Base-by-base conservation (phyloP, 2,329 filamentous ascomycete species). In the Colletotrichum sp. region DNA sequence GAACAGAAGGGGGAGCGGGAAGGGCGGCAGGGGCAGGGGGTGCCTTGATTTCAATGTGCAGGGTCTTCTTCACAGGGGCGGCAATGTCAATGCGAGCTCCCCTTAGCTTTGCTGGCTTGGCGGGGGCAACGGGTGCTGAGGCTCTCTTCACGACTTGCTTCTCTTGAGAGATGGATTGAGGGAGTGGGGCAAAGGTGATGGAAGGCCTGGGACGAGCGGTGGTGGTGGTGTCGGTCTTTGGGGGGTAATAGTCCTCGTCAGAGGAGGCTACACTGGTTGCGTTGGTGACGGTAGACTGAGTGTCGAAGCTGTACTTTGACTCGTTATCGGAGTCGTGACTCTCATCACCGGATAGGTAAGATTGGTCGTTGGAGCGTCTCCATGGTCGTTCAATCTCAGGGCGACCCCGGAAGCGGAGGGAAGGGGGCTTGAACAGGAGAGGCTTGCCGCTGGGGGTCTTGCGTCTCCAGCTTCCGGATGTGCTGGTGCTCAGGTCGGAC, bases 211-310 rank as follows among this genome's bases (percentile, higher is more conserved):
- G 61, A 5, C 73, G 73, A 32, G 64, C 44, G 27, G 69, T 32
- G 39, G 69, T 61, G 15, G 34, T 48, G 15, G 69, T 55, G 25
- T 57, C 57, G 16, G 73, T 57, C 48, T 75, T 77, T 44, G 22
- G 59, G 69, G 69, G 68, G 39, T 32, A 72, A 13, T 63, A 55
- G 6, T 75, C 52, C 12, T 75, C 73, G 8, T 67, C 71, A 15
- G 71, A 71, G 6, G 71, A 71, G 3, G 71, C 73, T 27, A 78
- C 72, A 48, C 77, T 78, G n/a, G 77, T 78, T n/a, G 77, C 77
- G 65, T 64, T 68, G 6, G 77, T 78, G 64, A 77, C 25, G 55
- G 68, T 60, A n/a, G 75, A 74, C 27, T 44, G 59, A 28, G 75
- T 70, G 48, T 72, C 73, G 32, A 74, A 78, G 65, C 71, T 78